Evolutionary conservation across 352 stramenopile genomes (phyloP), one percentile per base, ranked within the genome.

Genomic region (Hyaloperonospora arabidopsidis): DNA sequence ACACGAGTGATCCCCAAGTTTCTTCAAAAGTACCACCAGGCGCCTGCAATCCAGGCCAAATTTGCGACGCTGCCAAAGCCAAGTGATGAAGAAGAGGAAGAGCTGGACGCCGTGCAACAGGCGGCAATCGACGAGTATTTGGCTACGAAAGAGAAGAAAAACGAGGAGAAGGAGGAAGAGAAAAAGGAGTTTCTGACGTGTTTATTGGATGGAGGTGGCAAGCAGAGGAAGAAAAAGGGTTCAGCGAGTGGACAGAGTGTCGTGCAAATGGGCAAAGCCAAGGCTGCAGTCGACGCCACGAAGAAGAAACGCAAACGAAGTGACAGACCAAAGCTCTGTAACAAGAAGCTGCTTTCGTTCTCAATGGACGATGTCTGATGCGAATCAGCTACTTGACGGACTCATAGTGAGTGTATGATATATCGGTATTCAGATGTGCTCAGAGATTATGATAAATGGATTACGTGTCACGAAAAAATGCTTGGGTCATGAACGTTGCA

Each of bases 1-100:
- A 93, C 74, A 28, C 79, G 80, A 5, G 79, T 90, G 54, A 86
- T 93, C 49, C 83, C 83, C 34, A 90, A 89, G 55, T 93, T 93
- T 52, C 59, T 93, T 44, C 83, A 83, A 39, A 82, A 88, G 40
- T 93, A 76, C 54, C 76, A 89, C 52, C 66, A 76, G 25, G 65
- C 70, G 32, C 74, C 73, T 19, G 68, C 67, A 19, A 81, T 93
- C 36, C 64, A 84, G 34, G 77, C 80, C 49, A 93, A 89, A 55
- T 89, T 93, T 43, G 68, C 67, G 13, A 53, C 68, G 34, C 52
- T 78, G 23, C 61, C 72, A 2, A 72, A 72, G 34, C 52, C 60
- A 7, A 57, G 60, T 0, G 66, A 66, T 4, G 78, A 78, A 21
- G 78, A 79, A 18, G 77, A 86, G 14, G 76, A 78, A 48, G 76